phyloP scores from a whole-genome alignment of 345 rosid genomes.

The Clausena lansium region DNA sequence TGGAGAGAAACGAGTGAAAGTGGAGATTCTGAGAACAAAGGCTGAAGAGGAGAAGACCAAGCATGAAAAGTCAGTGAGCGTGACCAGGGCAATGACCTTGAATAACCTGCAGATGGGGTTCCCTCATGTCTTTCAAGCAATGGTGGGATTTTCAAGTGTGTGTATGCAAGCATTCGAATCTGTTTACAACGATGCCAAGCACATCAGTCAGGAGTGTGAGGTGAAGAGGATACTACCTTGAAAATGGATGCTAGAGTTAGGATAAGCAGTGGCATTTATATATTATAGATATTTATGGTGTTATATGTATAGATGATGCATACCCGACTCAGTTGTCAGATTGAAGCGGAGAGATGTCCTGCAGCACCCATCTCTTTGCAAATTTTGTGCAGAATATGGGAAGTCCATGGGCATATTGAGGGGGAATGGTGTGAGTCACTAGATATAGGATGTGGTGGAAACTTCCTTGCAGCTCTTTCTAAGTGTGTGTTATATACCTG shows the following conservation, averaged over 20 bases:
- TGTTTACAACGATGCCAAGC: constrained; percentile 72
- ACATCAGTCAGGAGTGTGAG: constrained; percentile 42
- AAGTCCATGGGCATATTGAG: background rate
- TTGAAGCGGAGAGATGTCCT: background rate
- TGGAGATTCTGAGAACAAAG: constrained; percentile 55
- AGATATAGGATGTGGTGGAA: background rate
- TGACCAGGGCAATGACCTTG: constrained; percentile 80
- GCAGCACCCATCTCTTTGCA: constrained; percentile 1
- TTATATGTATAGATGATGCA: constrained; percentile 20
- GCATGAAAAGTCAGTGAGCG: constrained; percentile 69
- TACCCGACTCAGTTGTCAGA: constrained; percentile 14
- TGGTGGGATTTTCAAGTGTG: constrained; percentile 90
- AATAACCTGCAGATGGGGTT: constrained; percentile 94
- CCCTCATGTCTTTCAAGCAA: constrained; percentile 85
- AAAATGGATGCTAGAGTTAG: constrained; percentile 1
- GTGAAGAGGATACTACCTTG: constrained; percentile 51
- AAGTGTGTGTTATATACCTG: background rate
- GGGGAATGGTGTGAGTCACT: background rate
- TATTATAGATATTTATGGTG: background rate
- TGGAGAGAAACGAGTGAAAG: constrained; percentile 60
- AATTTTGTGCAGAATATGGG: constrained; percentile 2
- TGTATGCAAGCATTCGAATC: constrained; percentile 87
- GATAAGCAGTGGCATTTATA: background rate
- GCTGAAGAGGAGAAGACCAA: constrained; percentile 85
- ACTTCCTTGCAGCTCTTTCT: constrained; percentile 7